A percentile compares a stretch with the other conserved stretches of the same genome.
phyloP scores from a whole-genome alignment of 2,329 filamentous ascomycete genomes.

The Daldinia eschscholtzii region DNA sequence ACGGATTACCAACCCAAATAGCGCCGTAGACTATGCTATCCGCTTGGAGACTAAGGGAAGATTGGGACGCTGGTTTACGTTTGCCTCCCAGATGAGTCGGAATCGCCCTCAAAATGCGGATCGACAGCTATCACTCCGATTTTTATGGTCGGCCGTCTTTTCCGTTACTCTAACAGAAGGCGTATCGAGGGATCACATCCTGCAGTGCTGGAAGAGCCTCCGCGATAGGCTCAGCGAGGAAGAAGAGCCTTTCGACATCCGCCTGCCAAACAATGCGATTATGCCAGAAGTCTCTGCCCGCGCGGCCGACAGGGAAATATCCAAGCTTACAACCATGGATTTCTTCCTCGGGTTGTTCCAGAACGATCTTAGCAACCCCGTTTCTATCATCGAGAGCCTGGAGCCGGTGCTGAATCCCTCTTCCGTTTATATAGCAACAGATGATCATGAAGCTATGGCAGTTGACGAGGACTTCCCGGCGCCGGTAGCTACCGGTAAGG shows the following conservation, averaged over 20 bases:
- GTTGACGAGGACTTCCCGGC: conserved; percentile 33
- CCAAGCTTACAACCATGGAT: conserved; percentile 93
- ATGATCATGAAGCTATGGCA: conserved; percentile 36
- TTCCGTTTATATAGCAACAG: conserved; percentile 60
- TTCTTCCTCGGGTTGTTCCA: conserved; percentile 94
- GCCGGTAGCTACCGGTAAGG: conserved; percentile 42
- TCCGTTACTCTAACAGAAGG: conserved; percentile 65
- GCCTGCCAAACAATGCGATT: conserved; percentile 84
- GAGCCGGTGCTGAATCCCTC: conserved; percentile 89
- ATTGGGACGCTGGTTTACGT: conserved; percentile 65
- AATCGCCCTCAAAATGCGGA: conserved; percentile 52
- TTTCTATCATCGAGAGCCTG: conserved; percentile 88
- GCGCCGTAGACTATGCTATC: conserved; percentile 63
- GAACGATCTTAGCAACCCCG: conserved; percentile 82
- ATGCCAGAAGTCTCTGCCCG: conserved; percentile 87
- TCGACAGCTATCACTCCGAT: conserved; percentile 63
- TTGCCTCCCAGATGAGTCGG: conserved; percentile 62
- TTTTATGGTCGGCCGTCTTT: conserved; percentile 69
- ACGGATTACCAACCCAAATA: conserved; percentile 68
- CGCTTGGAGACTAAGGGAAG: conserved; percentile 64
- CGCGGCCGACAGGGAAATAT: conserved; percentile 91
- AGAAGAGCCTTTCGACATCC: conserved; percentile 60
- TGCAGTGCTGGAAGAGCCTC: conserved; percentile 70
- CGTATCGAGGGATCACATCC: conserved; percentile 67
- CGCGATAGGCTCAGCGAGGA: conserved; percentile 63